Conservation (phyloP, 768 basidiomycete genomes). For the Suillus americanus region DNA sequence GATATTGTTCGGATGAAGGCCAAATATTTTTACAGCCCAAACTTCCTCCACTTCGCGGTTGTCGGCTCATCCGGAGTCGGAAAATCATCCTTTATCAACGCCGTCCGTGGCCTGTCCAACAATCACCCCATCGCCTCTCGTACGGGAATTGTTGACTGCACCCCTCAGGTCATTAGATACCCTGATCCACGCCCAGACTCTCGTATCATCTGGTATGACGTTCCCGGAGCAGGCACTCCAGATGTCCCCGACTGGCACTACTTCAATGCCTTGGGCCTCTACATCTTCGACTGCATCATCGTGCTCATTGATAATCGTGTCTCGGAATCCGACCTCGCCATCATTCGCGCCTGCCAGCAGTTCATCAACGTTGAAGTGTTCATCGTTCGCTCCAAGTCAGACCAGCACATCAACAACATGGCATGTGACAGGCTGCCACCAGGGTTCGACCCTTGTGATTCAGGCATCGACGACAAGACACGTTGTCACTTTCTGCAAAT, state of each 20-base stretch:
- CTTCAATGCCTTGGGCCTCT: constrained; percentile 25
- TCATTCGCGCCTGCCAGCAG: neutral
- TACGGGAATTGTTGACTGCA: constrained; percentile 21
- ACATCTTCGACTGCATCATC: constrained; percentile 13
- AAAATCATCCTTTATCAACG: constrained; percentile 31
- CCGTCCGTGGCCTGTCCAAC: constrained; percentile 25
- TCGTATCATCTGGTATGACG: constrained; percentile 25
- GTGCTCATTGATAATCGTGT: constrained; percentile 13
- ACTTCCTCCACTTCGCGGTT: constrained; percentile 25
- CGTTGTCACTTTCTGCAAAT: neutral
- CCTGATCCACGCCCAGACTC: constrained; percentile 16
- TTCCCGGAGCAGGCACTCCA: constrained; percentile 28
- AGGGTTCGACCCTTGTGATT: constrained; percentile 19
- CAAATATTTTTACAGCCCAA: constrained; percentile 7
- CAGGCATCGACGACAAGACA: neutral
- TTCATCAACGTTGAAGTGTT: constrained; percentile 10
- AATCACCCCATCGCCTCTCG: constrained; percentile 19
- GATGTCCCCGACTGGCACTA: constrained; percentile 22
- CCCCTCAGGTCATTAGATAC: constrained; percentile 8
- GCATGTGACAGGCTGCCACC: constrained; percentile 14
- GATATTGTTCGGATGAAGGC: constrained; percentile 6
- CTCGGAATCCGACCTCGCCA: neutral
- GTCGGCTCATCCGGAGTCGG: constrained; percentile 26
- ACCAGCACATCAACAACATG: constrained; percentile 26
- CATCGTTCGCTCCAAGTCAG: constrained; percentile 36